Base-by-base conservation (phyloP, 2,329 filamentous ascomycete species). In the Colletotrichum spinosum region DNA sequence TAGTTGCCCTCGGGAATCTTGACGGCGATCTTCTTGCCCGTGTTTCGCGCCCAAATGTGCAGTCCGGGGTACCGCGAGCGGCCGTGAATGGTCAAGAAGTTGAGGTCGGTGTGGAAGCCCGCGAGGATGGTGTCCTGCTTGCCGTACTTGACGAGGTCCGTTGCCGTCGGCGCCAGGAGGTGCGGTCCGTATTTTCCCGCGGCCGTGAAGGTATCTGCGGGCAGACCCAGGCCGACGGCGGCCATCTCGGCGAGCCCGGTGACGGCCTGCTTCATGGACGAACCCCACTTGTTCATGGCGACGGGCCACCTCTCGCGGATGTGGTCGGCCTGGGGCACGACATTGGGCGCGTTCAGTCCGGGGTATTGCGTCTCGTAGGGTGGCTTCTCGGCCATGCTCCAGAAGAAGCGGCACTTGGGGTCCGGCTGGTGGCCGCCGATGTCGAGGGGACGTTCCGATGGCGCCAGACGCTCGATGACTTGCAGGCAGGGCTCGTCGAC, bases 31-130 rank as follows among this genome's bases (percentile, higher is more conserved):
- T 83, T 82, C 67, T 79, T 80, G 49, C 86, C 86, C 2, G 86
- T 88, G 80, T 89, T 89, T 69, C 86, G 85, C 25, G 86, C 86
- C 86, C 86, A 89, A 71, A 89, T 84, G 77, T 89, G 83, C 69
- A 89, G 80, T 2, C 86, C 86, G 0, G 86, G 86, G 70, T 87
- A 89, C 65, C 86, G 84, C 37, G 84, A 87, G 69, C 86, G 86
- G 61, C 86, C 86, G 77, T 89, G 86, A 75, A 89, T 89, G 69
- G 86, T 89, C 56, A 89, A 80, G 73, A 88, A 89, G 80, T 89
- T 89, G 63, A 89, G 84, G 71, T 89, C 86, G 1, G 86, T 88
- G 74, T 89, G 86, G 78, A 89, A 89, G 44, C 86, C 86, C 13
- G 86, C 86, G 13, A 89, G 82, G 71, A 89, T 88, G 54, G 85